Evolutionary conservation across 768 basidiomycete species (phyloP).

Genomic region (Postia placenta): DNA sequence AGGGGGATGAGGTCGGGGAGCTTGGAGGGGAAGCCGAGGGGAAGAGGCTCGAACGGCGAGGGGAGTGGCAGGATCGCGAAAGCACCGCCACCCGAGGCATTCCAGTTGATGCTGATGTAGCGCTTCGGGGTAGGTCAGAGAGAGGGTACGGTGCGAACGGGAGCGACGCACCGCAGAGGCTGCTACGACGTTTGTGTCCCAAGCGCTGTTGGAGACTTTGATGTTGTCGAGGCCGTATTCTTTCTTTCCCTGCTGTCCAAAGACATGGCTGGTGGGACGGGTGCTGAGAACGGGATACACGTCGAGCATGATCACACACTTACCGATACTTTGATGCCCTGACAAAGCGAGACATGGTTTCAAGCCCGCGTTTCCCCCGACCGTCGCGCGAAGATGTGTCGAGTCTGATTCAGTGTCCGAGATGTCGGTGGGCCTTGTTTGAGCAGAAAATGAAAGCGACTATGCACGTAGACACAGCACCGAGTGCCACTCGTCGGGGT

Average conservation of each 20-base stretch:
- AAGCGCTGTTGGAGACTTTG: conserved; percentile 84
- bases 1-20: conserved; percentile 91
- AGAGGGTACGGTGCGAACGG: conserved; percentile 4
- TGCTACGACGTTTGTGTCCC: conserved; percentile 92
- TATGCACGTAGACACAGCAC: too few relatives aligned
- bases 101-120: conserved; percentile 95
- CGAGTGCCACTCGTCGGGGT: too few relatives aligned
- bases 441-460: too few relatives aligned
- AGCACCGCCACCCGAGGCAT: conserved; percentile 86
- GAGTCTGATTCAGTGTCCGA: too few relatives aligned
- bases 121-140: conserved; percentile 9
- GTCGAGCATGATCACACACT: not conserved
- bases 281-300: not conserved
- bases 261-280: conserved; percentile 84
- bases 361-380: too few relatives aligned
- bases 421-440: too few relatives aligned
- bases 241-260: conserved; percentile 83
- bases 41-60: conserved; percentile 53
- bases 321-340: conserved; percentile 20
- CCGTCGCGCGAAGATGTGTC: too few relatives aligned
- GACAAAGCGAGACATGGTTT: conserved; percentile 21
- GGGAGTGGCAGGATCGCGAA: conserved; percentile 91
- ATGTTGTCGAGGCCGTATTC: conserved; percentile 77
- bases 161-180: conserved; percentile 66
- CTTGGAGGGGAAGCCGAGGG: conserved; percentile 58